These are phyloP conservation scores for Isabelozyma gotoi DNA, from an alignment of 805 yeast genomes.

Conservation along the genomic window DNA sequence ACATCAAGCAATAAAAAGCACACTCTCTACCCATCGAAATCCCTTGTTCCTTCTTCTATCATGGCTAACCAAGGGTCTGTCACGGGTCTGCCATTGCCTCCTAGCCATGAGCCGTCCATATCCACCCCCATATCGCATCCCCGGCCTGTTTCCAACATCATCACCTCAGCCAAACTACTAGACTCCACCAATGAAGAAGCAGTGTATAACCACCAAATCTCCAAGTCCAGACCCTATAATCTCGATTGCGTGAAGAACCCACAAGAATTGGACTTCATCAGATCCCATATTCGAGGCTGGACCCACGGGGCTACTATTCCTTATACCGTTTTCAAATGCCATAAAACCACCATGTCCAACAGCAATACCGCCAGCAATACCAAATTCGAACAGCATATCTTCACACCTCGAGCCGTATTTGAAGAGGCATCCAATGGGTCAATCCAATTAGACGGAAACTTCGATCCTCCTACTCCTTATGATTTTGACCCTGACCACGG, in stretches of 20 bases:
- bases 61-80: background rate
- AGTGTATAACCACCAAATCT: background rate
- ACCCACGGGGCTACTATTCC: conserved; percentile 26
- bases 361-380: conserved; percentile 11
- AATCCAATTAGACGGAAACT: conserved; percentile 2
- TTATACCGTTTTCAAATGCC: conserved; percentile 24
- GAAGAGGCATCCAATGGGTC: conserved; percentile 14
- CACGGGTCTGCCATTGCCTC: too few species aligned
- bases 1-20: too few species aligned
- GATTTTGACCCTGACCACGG: background rate
- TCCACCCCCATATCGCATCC: background rate
- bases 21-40: too few species aligned
- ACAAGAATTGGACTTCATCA: conserved; percentile 1
- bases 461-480: background rate
- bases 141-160: background rate
- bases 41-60: background rate
- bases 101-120: too few species aligned
- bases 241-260: background rate
- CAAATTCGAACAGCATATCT: conserved; percentile 13
- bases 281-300: conserved; percentile 18
- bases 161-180: background rate
- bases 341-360: conserved; percentile 9
- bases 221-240: background rate
- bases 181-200: background rate
- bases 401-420: conserved; percentile 21